These are phyloP conservation scores for Fusarium torreyae DNA, from an alignment of 2,329 filamentous ascomycete species.

Conservation along the genomic window DNA sequence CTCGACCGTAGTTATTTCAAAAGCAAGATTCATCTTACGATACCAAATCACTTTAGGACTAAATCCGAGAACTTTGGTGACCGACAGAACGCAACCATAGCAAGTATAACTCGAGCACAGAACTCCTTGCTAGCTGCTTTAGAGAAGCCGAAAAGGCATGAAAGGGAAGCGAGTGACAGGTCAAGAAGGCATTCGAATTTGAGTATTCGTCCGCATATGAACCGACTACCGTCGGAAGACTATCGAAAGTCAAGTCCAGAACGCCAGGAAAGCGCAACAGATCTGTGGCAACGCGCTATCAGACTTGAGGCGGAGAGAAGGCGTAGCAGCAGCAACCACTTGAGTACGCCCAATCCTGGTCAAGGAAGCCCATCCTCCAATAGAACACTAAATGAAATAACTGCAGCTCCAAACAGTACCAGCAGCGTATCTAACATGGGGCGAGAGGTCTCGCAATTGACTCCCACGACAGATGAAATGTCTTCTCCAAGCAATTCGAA, in stretches of 20 bases:
- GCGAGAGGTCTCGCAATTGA: conserved; percentile 28
- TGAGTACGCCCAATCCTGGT: conserved; percentile 11
- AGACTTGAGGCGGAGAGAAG: conserved; percentile 46
- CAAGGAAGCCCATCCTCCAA: conserved; percentile 7
- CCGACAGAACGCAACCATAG: background rate
- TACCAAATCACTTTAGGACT: conserved; percentile 52
- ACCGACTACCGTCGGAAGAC: conserved; percentile 18
- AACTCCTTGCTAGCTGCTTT: background rate
- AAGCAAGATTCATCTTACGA: conserved; percentile 54
- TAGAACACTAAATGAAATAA: conserved; percentile 8
- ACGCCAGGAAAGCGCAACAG: conserved; percentile 45
- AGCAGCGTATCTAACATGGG: conserved; percentile 9
- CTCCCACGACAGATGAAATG: conserved; percentile 34
- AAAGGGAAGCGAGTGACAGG: conserved; percentile 17
- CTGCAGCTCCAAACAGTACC: conserved; percentile 5
- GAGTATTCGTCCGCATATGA: conserved; percentile 36
- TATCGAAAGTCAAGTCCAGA: conserved; percentile 25
- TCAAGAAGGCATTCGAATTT: conserved; percentile 37
- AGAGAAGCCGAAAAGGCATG: background rate
- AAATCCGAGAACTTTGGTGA: conserved; percentile 20
- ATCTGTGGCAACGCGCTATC: conserved; percentile 50
- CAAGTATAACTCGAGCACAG: background rate
- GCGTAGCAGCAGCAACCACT: conserved; percentile 22
- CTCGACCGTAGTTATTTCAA: conserved; percentile 52
- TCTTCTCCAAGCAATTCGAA: conserved; percentile 22